Base-by-base conservation (phyloP, 106 monocot genomes). In the Platanthera zijinensis region DNA sequence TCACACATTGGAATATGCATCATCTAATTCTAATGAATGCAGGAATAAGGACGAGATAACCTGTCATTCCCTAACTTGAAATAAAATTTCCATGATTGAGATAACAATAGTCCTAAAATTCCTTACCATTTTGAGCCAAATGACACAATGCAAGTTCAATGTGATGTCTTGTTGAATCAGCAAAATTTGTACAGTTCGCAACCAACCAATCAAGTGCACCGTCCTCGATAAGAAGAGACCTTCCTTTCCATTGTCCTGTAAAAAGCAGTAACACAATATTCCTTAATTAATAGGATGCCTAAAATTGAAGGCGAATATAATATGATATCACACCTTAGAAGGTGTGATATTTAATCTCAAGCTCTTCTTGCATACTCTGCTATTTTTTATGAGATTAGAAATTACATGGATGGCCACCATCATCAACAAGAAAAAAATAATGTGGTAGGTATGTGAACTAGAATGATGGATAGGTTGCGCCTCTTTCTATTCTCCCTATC, bases 91-190 rank as follows among this genome's bases (percentile, higher is more conserved):
- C 10, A 66, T 9, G 30, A 32, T 70, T 48, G 10, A 70, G 46
- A 70, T 47, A 48, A 70, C 70, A 70, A 48, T 70, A 18, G 48
- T 46, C 4, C 4, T 7, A 48, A 48, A 70, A 70, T 3, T 70
- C 10, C 47, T 47, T 83, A 94, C 94, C 86, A 85, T 94, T 90
- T 76, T 94, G 94, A 83, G 94, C 90, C 79, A 94, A 82, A 87
- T 94, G 90, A 70, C 94, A 94, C 69, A 94, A 81, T 9, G 94
- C 90, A 71, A 94, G 88, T 76, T 94, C 94, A 80, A 94, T 87
- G 50, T 94, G 90, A 13, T 85, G 82, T 74, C 78, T 82, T 12
- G 84, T 90, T 78, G 90, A 82, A 83, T 80, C 71, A 30, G 76
- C 74, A 86, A 67, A 85, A 48, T 59, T 18, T 45, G 75, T 71